A percentile compares a stretch with the other conserved stretches of the same genome.
These are phyloP conservation scores for Xylaria sp. DNA, from an alignment of 2,329 filamentous ascomycete genomes.

Conservation along the genomic window DNA sequence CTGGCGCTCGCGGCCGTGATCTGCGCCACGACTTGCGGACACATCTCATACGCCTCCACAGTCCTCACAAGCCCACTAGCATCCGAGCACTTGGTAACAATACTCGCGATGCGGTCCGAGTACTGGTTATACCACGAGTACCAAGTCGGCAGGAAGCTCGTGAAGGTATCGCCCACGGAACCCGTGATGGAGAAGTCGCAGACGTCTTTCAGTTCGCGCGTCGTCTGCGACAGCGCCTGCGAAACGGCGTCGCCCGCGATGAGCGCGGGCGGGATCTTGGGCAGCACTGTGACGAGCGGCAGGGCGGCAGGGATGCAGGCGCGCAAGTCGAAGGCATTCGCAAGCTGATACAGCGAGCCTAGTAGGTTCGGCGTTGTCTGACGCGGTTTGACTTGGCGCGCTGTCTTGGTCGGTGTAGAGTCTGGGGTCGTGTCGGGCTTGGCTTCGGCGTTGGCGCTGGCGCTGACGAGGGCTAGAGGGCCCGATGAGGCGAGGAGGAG, in stretches of 20 bases:
- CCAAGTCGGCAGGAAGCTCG: constrained; percentile 41
- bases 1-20: constrained; percentile 15
- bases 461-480: constrained; percentile 14
- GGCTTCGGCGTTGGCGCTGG: constrained; percentile 22
- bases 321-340: constrained; percentile 36
- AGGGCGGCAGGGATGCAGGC: constrained; percentile 40
- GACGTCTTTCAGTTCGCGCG: constrained; percentile 39
- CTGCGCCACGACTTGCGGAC: constrained; percentile 30
- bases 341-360: constrained; percentile 31
- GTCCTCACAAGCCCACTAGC: constrained; percentile 35
- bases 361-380: constrained; percentile 34
- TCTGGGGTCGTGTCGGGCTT: constrained; percentile 30
- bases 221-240: constrained; percentile 44
- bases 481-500: constrained; percentile 22
- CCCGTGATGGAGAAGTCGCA: constrained; percentile 44
- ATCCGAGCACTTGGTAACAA: constrained; percentile 38
- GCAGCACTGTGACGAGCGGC: constrained; percentile 40
- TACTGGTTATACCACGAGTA: constrained; percentile 43
- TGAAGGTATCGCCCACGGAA: constrained; percentile 36
- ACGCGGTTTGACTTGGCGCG: constrained; percentile 21
- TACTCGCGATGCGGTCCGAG: constrained; percentile 30
- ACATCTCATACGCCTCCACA: constrained; percentile 39
- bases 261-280: constrained; percentile 38
- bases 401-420: constrained; percentile 22
- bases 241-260: constrained; percentile 35